phyloP scores from a whole-genome alignment of 2,329 filamentous ascomycete species.

The Byssothecium circinans region DNA sequence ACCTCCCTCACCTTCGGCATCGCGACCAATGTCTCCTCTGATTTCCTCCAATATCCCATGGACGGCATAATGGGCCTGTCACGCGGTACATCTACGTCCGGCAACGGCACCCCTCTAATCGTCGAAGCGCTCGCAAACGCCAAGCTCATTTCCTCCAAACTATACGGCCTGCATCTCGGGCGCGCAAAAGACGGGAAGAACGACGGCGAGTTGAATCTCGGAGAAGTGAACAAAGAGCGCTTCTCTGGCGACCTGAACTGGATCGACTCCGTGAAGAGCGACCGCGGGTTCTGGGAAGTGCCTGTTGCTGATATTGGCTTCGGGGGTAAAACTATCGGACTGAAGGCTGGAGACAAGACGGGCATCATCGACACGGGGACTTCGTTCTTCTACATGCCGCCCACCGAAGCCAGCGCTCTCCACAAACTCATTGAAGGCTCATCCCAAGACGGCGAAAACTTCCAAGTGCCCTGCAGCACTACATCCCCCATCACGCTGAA shows the following conservation, averaged over 20 bases:
- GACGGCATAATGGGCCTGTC: conserved; percentile 85
- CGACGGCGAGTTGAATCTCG: conserved; percentile 78
- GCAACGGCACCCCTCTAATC: conserved; percentile 62
- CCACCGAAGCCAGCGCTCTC: conserved; percentile 65
- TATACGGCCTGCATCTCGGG: conserved; percentile 72
- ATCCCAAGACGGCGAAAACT: conserved; percentile 61
- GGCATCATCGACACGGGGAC: conserved; percentile 86
- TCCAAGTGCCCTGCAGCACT: conserved; percentile 72
- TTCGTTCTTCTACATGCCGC: conserved; percentile 74
- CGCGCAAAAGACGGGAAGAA: conserved; percentile 66
- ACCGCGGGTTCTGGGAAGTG: conserved; percentile 71
- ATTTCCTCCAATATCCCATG: conserved; percentile 79
- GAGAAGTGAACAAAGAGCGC: conserved; percentile 66
- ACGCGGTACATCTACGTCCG: conserved; percentile 53
- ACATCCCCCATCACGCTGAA: conserved; percentile 62
- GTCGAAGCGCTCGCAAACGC: conserved; percentile 62
- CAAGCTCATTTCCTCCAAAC: conserved; percentile 62
- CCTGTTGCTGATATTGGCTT: conserved; percentile 63
- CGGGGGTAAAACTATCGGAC: conserved; percentile 59
- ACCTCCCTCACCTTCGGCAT: conserved; percentile 71
- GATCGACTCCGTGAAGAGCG: conserved; percentile 54
- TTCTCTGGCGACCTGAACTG: conserved; percentile 72
- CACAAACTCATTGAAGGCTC: conserved; percentile 69
- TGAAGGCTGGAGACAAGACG: conserved; percentile 54
- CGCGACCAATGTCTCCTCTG: conserved; percentile 68